Conservation (phyloP, 192 early-diverging fungal genomes). For the Mortierella hygrophila region DNA sequence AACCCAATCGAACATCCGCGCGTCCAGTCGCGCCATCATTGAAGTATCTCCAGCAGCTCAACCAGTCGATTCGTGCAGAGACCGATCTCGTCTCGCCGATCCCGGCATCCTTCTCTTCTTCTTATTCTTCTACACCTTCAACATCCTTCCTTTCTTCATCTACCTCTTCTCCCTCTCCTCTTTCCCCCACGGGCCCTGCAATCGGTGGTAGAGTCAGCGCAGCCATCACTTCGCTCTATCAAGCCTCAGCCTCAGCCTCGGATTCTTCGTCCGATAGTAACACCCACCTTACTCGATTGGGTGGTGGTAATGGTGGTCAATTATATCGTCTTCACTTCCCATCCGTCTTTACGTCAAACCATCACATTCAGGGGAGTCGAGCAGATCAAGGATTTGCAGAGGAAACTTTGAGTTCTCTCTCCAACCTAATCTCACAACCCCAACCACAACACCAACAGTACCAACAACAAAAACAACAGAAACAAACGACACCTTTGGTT, state of each 20-base stretch:
- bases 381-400: conserved; percentile 14
- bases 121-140: background rate
- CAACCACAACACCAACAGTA: background rate
- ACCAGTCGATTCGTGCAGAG: background rate
- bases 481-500: background rate
- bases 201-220: background rate
- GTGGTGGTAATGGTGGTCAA: background rate
- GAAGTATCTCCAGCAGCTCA: background rate
- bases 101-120: background rate
- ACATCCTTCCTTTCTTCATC: background rate
- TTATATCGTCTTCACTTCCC: background rate
- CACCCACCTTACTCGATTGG: background rate
- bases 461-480: background rate
- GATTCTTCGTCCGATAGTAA: background rate
- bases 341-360: background rate
- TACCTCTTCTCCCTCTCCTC: background rate
- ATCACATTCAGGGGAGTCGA: background rate
- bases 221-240: background rate
- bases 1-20: background rate
- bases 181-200: background rate
- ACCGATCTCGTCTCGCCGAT: background rate
- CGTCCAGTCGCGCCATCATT: background rate
- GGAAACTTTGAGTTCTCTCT: background rate
- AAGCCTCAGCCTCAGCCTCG: background rate
- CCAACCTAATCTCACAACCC: conserved; percentile 9